Conservation (phyloP, 805 yeast species). For the Wickerhamiella australiensis region DNA sequence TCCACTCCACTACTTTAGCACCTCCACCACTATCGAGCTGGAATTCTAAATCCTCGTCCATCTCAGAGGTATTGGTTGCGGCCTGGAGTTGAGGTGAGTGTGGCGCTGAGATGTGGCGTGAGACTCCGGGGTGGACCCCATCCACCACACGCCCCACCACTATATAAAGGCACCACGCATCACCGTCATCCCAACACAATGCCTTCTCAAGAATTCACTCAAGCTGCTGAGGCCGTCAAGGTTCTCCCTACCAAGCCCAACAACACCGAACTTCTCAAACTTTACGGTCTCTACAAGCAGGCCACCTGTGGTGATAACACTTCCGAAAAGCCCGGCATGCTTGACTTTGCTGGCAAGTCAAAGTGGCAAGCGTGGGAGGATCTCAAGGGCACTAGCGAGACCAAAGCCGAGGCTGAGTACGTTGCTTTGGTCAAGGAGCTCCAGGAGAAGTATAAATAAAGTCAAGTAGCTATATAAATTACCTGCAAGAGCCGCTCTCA, state of each 20-base stretch:
- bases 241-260: constrained; percentile 62
- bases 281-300: constrained; percentile 92
- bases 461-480: neutral
- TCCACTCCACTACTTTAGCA: neutral
- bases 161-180: neutral
- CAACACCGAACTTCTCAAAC: constrained; percentile 74
- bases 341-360: constrained; percentile 89
- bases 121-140: neutral
- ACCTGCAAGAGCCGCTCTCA: neutral
- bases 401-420: constrained; percentile 75
- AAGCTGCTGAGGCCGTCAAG: constrained; percentile 64
- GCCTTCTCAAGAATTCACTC: constrained; percentile 32
- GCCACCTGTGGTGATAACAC: constrained; percentile 92
- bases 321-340: constrained; percentile 78
- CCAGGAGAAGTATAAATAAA: constrained; percentile 17
- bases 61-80: neutral
- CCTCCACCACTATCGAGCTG: constrained; percentile 3
- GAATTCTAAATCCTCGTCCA: constrained; percentile 3
- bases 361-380: constrained; percentile 97
- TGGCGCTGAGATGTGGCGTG: neutral
- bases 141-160: no score
- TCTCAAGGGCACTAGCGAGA: constrained; percentile 68
- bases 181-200: constrained; percentile 17
- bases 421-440: constrained; percentile 29
- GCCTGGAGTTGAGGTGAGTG: neutral